Evolutionary conservation across 2,329 filamentous ascomycete species (phyloP), one percentile per base, ranked within the genome.

Genomic region (Celoporthe dispersa): DNA sequence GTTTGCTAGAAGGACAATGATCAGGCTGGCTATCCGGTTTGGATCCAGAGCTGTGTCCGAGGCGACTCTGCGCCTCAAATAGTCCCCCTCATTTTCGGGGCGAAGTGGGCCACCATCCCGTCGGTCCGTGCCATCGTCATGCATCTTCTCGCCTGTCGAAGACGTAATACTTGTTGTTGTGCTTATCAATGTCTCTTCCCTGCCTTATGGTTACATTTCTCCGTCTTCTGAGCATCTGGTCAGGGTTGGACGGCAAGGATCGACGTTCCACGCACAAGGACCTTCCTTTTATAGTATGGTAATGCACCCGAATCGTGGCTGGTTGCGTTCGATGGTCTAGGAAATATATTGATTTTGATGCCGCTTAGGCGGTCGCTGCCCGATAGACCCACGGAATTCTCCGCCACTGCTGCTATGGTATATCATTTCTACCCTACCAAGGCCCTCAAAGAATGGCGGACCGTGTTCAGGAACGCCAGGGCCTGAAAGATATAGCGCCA

Each of bases 51-150:
- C 28, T n/a, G 57, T 37, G 57, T 9, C 31, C 57, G 33, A 60
- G 31, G 33, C 31, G 57, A 37, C 12, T 4, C 19, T 60, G 57
- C 33, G 19, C 31, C 22, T 60, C 31, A 60, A n/a, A 60, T 60
- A 60, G 33, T 22, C 33, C 57, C 55, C 19, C 57, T 60, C 31
- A n/a, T 4, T 19, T 14, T 12, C 19, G 3, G 19, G 4, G 22
- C 57, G 6, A 31, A 11, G 37, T 7, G 31, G 11, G 33, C 16
- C 4, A 12, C n/a, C 19, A n/a, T 6, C 3, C 16, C 31, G 19
- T 35, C 31, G 14, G 57, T n/a, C 57, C 22, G 31, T 60, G 57
- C 57, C 57, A 37, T 60, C 33, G 31, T 60, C 57, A 37, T 60
- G 31, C 31, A 60, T 60, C 57, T 60, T 60, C 57, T 12, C 57